phyloP scores from a whole-genome alignment of 495 filamentous ascomycete genomes.

The Penicillium turbatum region DNA sequence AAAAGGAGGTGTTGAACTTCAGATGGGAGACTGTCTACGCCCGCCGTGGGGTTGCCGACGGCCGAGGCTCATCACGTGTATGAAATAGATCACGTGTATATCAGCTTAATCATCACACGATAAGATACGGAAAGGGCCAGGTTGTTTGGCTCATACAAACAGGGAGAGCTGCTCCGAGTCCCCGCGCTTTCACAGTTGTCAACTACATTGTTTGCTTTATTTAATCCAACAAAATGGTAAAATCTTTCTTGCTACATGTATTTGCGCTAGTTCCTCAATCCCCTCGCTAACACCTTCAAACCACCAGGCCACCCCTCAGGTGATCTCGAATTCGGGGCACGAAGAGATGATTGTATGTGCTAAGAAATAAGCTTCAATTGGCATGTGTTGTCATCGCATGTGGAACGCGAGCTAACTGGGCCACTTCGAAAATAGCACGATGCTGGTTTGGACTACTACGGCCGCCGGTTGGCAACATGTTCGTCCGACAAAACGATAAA shows the following conservation, averaged over 20 bases:
- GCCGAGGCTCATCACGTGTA: constrained; percentile 32
- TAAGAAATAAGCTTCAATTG: constrained; percentile 7
- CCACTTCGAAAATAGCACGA: constrained; percentile 63
- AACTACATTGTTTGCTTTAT: constrained; percentile 2
- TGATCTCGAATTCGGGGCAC: constrained; percentile 86
- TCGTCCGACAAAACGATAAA: constrained; percentile 98
- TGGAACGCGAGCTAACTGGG: constrained; percentile 10
- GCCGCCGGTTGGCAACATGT: constrained; percentile 91
- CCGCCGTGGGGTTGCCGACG: constrained; percentile 20
- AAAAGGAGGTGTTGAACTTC: not conserved
- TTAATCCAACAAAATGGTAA: constrained; percentile 21
- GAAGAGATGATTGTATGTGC: constrained; percentile 98
- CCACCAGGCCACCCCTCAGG: constrained; percentile 61
- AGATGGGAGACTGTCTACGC: not conserved
- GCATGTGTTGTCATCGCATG: not conserved
- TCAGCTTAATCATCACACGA: constrained; percentile 21
- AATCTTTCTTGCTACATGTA: not conserved
- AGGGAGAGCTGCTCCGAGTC: constrained; percentile 2
- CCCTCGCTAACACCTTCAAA: constrained; percentile 17
- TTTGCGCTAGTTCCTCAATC: not conserved
- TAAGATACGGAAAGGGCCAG: constrained; percentile 43
- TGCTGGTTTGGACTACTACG: constrained; percentile 97
- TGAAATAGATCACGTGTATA: constrained; percentile 14
- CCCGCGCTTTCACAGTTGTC: constrained; percentile 3
- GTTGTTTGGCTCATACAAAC: constrained; percentile 25